These are phyloP conservation scores for Pyrenophora graminea DNA, from an alignment of 2,329 filamentous ascomycete species.

Conservation along the genomic window DNA sequence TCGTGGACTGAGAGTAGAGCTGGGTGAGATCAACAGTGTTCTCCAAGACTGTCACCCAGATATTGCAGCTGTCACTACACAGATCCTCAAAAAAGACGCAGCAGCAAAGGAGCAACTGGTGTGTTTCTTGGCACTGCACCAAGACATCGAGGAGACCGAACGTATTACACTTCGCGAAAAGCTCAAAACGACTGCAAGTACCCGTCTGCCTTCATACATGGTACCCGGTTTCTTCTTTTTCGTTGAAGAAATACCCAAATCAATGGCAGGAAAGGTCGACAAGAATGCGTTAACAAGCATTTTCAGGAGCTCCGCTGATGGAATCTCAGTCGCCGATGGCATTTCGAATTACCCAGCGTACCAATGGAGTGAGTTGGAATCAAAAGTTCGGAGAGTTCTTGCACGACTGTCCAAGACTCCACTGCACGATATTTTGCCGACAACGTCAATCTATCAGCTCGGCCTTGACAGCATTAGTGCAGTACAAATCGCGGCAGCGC, in stretches of 20 bases:
- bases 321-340: not conserved
- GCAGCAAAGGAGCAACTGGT: slow-evolving; percentile 43
- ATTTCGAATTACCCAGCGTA: slow-evolving; percentile 11
- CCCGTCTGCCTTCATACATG: slow-evolving; percentile 45
- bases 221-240: slow-evolving; percentile 44
- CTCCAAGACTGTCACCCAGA: slow-evolving; percentile 27
- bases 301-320: slow-evolving; percentile 32
- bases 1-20: slow-evolving; percentile 44
- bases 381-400: slow-evolving; percentile 60
- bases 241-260: slow-evolving; percentile 42
- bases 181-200: slow-evolving; percentile 23
- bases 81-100: slow-evolving; percentile 36
- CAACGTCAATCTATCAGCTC: slow-evolving; percentile 81
- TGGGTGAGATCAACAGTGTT: slow-evolving; percentile 45
- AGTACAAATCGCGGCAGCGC: slow-evolving; percentile 70
- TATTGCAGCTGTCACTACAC: slow-evolving; percentile 33
- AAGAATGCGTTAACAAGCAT: slow-evolving; percentile 38
- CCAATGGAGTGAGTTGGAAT: slow-evolving; percentile 59
- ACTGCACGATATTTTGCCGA: slow-evolving; percentile 56
- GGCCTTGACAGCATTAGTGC: slow-evolving; percentile 91
- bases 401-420: slow-evolving; percentile 62
- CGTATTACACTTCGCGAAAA: slow-evolving; percentile 21
- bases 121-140: slow-evolving; percentile 33
- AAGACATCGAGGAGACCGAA: slow-evolving; percentile 6
- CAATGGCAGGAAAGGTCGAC: slow-evolving; percentile 49